Percentiles rank a stretch among this genome's conserved stretches.
Conservation (phyloP, 2,329 filamentous ascomycete genomes). For the Alternaria conjuncta region DNA sequence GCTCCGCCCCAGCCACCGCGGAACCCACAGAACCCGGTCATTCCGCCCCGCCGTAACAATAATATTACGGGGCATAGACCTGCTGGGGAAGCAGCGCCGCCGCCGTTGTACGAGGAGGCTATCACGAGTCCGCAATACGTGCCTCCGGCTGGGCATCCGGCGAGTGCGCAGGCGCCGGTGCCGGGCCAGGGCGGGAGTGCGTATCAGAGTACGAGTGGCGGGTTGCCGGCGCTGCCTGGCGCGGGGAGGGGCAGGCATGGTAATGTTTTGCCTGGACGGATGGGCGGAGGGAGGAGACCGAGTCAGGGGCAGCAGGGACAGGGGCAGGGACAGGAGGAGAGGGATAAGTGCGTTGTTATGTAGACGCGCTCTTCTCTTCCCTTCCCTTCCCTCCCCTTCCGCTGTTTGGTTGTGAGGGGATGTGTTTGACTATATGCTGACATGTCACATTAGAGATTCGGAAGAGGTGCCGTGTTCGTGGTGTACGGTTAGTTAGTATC, state of each 20-base stretch:
- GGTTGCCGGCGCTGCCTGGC: conserved; percentile 18
- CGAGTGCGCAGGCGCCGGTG: conserved; percentile 46
- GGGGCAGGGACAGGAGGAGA: conserved; percentile 21
- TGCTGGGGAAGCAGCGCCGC: conserved; percentile 60
- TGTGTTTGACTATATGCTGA: background rate
- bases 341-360: conserved; percentile 46
- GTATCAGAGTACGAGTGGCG: conserved; percentile 26
- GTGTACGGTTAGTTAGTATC: background rate
- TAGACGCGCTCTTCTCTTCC: conserved; percentile 11
- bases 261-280: conserved; percentile 19
- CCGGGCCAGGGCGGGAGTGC: conserved; percentile 35
- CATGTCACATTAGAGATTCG: background rate
- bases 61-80: conserved; percentile 46
- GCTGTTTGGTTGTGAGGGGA: too few relatives aligned
- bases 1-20: conserved; percentile 47
- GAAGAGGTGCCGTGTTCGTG: background rate
- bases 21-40: conserved; percentile 49
- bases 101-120: conserved; percentile 71
- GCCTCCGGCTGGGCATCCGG: conserved; percentile 56
- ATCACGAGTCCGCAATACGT: conserved; percentile 63
- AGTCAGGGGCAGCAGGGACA: background rate
- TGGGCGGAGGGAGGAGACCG: background rate
- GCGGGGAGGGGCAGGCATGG: background rate
- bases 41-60: conserved; percentile 54
- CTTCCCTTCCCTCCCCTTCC: too few relatives aligned